These are phyloP conservation scores for Fragosphaeria purpurea DNA, from an alignment of 2,329 filamentous ascomycete species.

Conservation along the genomic window DNA sequence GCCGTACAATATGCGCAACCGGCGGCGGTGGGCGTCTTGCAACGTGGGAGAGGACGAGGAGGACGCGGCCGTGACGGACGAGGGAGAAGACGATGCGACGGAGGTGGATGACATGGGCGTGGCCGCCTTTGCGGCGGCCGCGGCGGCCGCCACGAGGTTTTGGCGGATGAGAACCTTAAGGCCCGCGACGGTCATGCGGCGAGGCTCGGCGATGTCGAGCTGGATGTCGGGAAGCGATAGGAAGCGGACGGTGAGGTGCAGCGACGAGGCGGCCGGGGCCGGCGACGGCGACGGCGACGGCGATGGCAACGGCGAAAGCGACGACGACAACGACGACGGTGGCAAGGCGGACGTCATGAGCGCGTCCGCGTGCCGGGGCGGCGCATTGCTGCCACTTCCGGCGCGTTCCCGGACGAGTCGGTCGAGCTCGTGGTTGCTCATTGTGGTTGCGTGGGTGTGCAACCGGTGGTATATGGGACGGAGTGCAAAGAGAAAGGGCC, in stretches of 20 bases:
- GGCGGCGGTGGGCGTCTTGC: constrained; percentile 38
- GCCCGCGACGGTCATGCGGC: constrained; percentile 60
- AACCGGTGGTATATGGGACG: no score
- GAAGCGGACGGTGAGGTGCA: constrained; percentile 85
- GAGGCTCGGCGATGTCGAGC: constrained; percentile 61
- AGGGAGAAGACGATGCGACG: neutral
- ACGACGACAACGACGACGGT: neutral
- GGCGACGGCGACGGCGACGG: neutral
- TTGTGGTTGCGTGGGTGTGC: no score
- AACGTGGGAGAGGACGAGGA: constrained; percentile 1
- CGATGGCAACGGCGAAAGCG: neutral
- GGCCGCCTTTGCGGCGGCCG: neutral
- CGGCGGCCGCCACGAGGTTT: constrained; percentile 35
- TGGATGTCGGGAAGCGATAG: constrained; percentile 74
- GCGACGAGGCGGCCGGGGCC: constrained; percentile 25
- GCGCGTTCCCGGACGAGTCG: no score
- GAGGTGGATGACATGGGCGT: neutral
- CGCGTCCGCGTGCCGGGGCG: neutral
- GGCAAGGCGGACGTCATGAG: neutral
- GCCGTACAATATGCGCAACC: constrained; percentile 80
- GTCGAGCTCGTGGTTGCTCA: no score
- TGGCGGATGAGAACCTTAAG: constrained; percentile 75
- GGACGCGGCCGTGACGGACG: neutral
- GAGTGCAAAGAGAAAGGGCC: no score
- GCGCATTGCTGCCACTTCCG: no score